These are phyloP conservation scores for Phytopythium vexans DNA, from an alignment of 352 stramenopile species.

Conservation along the genomic window DNA sequence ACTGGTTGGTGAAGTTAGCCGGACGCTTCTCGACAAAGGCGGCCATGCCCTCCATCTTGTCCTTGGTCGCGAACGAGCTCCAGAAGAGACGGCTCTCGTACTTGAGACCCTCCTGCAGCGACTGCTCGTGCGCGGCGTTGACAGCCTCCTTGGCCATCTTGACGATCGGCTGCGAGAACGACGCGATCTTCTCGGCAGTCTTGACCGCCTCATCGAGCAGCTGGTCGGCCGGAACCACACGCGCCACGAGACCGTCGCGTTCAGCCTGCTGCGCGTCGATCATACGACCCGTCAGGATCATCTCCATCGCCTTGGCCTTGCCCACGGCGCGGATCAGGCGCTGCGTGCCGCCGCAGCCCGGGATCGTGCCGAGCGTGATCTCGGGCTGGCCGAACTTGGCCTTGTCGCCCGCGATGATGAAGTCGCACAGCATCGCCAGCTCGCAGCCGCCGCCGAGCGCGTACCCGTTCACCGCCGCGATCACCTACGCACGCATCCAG, in stretches of 20 bases:
- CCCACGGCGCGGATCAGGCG: slow-evolving; percentile 95
- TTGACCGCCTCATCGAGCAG: slow-evolving; percentile 95
- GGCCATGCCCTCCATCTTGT: slow-evolving; percentile 95
- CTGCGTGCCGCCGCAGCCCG: slow-evolving; percentile 96
- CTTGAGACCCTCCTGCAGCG: slow-evolving; percentile 92
- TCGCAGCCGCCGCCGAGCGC: slow-evolving; percentile 97
- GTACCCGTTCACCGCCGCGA: slow-evolving; percentile 98
- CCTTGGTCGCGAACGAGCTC: slow-evolving; percentile 95
- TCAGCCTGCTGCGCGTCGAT: slow-evolving; percentile 95
- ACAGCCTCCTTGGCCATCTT: slow-evolving; percentile 97
- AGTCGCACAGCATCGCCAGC: slow-evolving; percentile 99
- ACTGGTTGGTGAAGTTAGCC: slow-evolving; percentile 94
- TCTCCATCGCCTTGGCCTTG: slow-evolving; percentile 99
- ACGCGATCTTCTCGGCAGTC: slow-evolving; percentile 95
- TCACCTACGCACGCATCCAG: slow-evolving; percentile 40
- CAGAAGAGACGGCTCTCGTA: slow-evolving; percentile 98
- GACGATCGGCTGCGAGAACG: slow-evolving; percentile 93
- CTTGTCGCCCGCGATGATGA: slow-evolving; percentile 95
- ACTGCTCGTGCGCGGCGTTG: slow-evolving; percentile 92
- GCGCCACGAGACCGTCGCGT: slow-evolving; percentile 91
- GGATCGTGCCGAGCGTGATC: slow-evolving; percentile 98
- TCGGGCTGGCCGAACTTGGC: slow-evolving; percentile 99
- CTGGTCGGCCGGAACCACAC: slow-evolving; percentile 90
- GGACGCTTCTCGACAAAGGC: slow-evolving; percentile 98
- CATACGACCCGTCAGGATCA: slow-evolving; percentile 97